phyloP scores from a whole-genome alignment of 1,284 basidiomycete species.

The Coniferiporia weirii region DNA sequence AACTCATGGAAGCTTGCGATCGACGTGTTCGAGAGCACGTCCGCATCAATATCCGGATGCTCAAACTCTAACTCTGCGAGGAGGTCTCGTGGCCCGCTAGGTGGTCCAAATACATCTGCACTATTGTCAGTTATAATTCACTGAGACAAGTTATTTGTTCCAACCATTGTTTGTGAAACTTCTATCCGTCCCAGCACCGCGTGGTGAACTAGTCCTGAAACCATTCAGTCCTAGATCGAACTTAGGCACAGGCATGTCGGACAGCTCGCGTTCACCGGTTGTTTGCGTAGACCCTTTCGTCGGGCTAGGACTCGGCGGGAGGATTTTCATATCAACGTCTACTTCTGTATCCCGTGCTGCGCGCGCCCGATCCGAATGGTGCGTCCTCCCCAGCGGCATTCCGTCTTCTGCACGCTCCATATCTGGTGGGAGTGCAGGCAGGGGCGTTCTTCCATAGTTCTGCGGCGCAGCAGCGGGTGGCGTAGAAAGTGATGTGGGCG shows the following conservation, averaged over 20 bases:
- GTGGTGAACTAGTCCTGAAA: conserved; percentile 2
- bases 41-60: conserved; percentile 5
- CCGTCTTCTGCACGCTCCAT: conserved; percentile 15
- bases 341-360: conserved; percentile 31
- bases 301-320: conserved; percentile 61
- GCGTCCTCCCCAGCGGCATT: conserved; percentile 14
- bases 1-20: conserved; percentile 19
- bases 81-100: background rate
- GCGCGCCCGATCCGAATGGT: conserved; percentile 37
- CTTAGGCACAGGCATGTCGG: conserved; percentile 37
- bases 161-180: conserved; percentile 9
- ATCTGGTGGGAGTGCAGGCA: conserved; percentile 14
- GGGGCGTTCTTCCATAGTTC: background rate
- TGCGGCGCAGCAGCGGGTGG: conserved; percentile 3
- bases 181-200: background rate
- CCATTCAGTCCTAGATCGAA: conserved; percentile 31
- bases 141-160: background rate
- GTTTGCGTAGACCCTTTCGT: conserved; percentile 31
- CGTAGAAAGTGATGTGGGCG: conserved; percentile 6
- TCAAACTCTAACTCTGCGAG: conserved; percentile 11
- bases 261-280: conserved; percentile 8
- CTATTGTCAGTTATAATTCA: background rate
- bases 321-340: conserved; percentile 42
- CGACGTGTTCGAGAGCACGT: conserved; percentile 14
- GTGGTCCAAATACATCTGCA: conserved; percentile 15